Percentiles rank a stretch among this genome's conserved stretches.
phyloP scores from a whole-genome alignment of 164 flowering plant species.

The Euptelea pleiosperma region DNA sequence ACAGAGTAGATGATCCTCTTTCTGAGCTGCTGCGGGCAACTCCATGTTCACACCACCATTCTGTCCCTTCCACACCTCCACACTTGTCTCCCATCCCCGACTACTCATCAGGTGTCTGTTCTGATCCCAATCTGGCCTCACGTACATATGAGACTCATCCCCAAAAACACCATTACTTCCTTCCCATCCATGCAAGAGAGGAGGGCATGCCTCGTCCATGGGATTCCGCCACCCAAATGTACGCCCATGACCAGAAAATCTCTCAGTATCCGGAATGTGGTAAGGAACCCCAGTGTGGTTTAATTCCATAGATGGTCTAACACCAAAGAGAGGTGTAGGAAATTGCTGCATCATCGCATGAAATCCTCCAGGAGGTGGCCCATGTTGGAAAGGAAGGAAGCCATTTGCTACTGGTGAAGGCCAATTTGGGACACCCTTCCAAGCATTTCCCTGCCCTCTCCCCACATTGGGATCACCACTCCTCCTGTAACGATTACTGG shows the following conservation, averaged over 20 bases:
- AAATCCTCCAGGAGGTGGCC: slow-evolving; percentile 64
- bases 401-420: slow-evolving; percentile 72
- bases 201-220: slow-evolving; percentile 51
- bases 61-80: slow-evolving; percentile 66
- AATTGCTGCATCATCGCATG: slow-evolving; percentile 66
- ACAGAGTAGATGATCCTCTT: slow-evolving; percentile 37
- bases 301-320: slow-evolving; percentile 68
- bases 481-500: slow-evolving; percentile 55
- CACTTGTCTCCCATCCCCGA: slow-evolving; percentile 55
- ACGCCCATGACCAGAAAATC: slow-evolving; percentile 62
- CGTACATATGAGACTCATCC: slow-evolving; percentile 59
- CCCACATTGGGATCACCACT: slow-evolving; percentile 48
- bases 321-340: slow-evolving; percentile 67
- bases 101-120: slow-evolving; percentile 45
- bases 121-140: slow-evolving; percentile 70
- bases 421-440: slow-evolving; percentile 84
- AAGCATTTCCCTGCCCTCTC: slow-evolving; percentile 61
- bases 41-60: slow-evolving; percentile 45
- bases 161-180: slow-evolving; percentile 54
- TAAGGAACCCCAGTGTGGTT: slow-evolving; percentile 64
- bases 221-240: slow-evolving; percentile 79
- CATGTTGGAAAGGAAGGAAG: slow-evolving; percentile 74
- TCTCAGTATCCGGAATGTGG: slow-evolving; percentile 66
- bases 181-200: slow-evolving; percentile 82
- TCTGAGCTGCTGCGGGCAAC: slow-evolving; percentile 33